Conservation (phyloP, 352 stramenopile species). For the Hyaloperonospora arabidopsidis region DNA sequence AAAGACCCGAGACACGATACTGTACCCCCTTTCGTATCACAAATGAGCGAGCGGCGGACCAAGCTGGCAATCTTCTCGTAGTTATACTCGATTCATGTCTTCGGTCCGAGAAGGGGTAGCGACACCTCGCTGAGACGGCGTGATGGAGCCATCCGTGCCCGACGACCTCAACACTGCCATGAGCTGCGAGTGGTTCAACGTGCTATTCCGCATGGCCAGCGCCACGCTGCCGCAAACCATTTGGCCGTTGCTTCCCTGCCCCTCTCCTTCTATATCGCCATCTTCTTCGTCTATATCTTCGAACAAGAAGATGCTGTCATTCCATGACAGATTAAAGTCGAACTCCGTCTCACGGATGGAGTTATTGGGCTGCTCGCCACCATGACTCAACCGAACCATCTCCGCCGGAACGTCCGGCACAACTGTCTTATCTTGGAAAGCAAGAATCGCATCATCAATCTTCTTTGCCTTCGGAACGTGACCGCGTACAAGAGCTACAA, state of each 20-base stretch:
- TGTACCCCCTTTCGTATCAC: constrained; percentile 9
- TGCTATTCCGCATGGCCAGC: constrained; percentile 40
- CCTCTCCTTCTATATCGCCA: constrained; percentile 34
- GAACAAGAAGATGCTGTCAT: constrained; percentile 68
- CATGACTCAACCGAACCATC: constrained; percentile 52
- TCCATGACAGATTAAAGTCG: constrained; percentile 57
- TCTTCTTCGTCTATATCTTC: constrained; percentile 51
- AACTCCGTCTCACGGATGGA: constrained; percentile 82
- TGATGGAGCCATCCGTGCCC: constrained; percentile 19
- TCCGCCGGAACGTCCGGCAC: constrained; percentile 48
- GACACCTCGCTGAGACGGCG: constrained; percentile 18
- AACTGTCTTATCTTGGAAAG: constrained; percentile 38
- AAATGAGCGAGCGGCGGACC: constrained; percentile 4
- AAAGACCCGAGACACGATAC: constrained; percentile 15
- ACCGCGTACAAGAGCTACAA: constrained; percentile 27
- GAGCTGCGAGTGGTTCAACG: constrained; percentile 56
- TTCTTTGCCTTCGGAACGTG: constrained; percentile 52
- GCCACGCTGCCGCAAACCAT: constrained; percentile 43
- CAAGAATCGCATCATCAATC: constrained; percentile 43
- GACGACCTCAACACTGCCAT: constrained; percentile 50
- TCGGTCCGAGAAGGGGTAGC: constrained; percentile 35
- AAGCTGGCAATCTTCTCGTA: constrained; percentile 17
- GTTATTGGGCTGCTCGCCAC: constrained; percentile 56
- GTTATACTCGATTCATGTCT: constrained; percentile 67
- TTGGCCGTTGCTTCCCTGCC: constrained; percentile 13